A percentile compares a stretch with the other conserved stretches of the same genome.
Evolutionary conservation across 192 early-diverging fungal species (phyloP).

Genomic region (Coemansia sp.): DNA sequence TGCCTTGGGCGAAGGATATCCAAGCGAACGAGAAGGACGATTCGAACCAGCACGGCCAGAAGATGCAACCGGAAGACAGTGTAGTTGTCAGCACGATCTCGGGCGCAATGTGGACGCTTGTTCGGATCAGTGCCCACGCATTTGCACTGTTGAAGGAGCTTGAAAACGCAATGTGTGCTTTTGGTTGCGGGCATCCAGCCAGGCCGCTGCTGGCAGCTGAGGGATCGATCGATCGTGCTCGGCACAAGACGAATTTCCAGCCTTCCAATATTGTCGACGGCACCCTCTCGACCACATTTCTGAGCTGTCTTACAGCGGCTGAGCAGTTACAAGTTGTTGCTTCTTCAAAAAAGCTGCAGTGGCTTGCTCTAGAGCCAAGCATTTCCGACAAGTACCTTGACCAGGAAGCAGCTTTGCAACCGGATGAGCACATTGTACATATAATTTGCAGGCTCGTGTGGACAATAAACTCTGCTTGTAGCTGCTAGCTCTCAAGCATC

Average conservation of each 20-base stretch:
- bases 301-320: slow-evolving; percentile 11
- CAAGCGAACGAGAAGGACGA: not conserved
- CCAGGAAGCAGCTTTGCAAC: not conserved
- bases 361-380: slow-evolving; percentile 1
- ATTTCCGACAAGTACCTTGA: not conserved
- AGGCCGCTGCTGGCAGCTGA: slow-evolving; percentile 16
- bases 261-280: slow-evolving; percentile 23
- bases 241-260: slow-evolving; percentile 5
- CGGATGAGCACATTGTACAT: not conserved
- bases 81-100: slow-evolving; percentile 24
- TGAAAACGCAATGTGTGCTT: slow-evolving; percentile 26
- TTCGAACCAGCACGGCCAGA: too few relatives aligned
- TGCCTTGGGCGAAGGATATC: slow-evolving; percentile 21
- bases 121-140: slow-evolving; percentile 28
- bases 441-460: slow-evolving; percentile 8
- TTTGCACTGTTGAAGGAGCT: slow-evolving; percentile 24
- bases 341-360: slow-evolving; percentile 18
- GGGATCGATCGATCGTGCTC: slow-evolving; percentile 14
- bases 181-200: slow-evolving; percentile 31
- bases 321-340: slow-evolving; percentile 40
- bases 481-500: slow-evolving; percentile 17
- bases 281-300: slow-evolving; percentile 19
- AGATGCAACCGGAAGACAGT: not conserved
- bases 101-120: slow-evolving; percentile 42
- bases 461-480: slow-evolving; percentile 9